These are phyloP conservation scores for Ochromonadaceae sp. DNA, from an alignment of 352 stramenopile species.

Conservation along the genomic window DNA sequence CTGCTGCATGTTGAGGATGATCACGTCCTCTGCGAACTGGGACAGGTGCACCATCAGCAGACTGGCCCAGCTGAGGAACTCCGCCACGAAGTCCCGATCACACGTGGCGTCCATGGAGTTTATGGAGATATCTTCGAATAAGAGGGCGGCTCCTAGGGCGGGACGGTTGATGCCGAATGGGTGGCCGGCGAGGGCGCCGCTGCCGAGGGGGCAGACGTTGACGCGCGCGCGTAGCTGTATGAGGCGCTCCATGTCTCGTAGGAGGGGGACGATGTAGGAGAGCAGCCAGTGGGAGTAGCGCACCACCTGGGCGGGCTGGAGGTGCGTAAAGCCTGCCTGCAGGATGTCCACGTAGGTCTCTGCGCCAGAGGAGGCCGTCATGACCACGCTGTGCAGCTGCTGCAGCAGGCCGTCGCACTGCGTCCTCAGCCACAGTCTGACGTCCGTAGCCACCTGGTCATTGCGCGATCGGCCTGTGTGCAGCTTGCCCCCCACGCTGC, in stretches of 20 bases:
- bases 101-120: conserved; percentile 96
- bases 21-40: conserved; percentile 94
- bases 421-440: conserved; percentile 73
- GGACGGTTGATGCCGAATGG: conserved; percentile 90
- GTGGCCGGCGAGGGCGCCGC: conserved; percentile 89
- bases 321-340: conserved; percentile 95
- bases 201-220: conserved; percentile 88
- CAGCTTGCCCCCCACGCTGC: conserved; percentile 85
- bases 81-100: conserved; percentile 95
- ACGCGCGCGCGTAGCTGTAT: conserved; percentile 78
- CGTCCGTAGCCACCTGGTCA: conserved; percentile 94
- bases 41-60: conserved; percentile 88
- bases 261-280: conserved; percentile 76
- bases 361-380: conserved; percentile 57
- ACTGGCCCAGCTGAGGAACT: conserved; percentile 91
- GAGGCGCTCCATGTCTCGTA: conserved; percentile 80
- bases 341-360: conserved; percentile 81
- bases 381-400: conserved; percentile 61
- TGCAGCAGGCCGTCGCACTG: conserved; percentile 37
- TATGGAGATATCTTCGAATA: conserved; percentile 73
- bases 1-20: conserved; percentile 85
- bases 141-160: conserved; percentile 74
- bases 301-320: conserved; percentile 93
- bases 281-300: conserved; percentile 95
- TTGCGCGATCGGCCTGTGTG: conserved; percentile 88